Percentiles rank a stretch among this genome's conserved stretches.
Conservation (phyloP, 2,329 filamentous ascomycete genomes). For the Calonectria leucothoes region DNA sequence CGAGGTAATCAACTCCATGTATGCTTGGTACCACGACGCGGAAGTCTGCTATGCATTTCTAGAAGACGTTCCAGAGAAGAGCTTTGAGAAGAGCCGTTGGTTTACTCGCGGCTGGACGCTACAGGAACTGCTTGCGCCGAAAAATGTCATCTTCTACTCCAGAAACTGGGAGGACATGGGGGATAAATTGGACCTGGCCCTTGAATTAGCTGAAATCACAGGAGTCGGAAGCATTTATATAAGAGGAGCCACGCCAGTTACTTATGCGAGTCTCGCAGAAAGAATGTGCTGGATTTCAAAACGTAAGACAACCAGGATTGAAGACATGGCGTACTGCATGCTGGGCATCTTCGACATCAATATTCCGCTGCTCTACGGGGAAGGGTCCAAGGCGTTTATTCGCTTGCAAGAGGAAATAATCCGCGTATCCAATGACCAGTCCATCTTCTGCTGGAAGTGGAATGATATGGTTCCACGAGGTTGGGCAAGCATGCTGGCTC, state of each 20-base stretch:
- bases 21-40: background rate
- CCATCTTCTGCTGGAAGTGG: background rate
- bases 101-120: conserved; percentile 2
- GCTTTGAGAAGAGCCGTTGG: background rate
- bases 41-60: background rate
- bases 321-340: conserved; percentile 35
- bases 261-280: background rate
- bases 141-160: background rate
- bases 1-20: background rate
- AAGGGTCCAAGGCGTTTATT: conserved; percentile 28
- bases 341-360: conserved; percentile 33
- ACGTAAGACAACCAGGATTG: conserved; percentile 22
- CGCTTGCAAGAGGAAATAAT: conserved; percentile 24
- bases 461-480: background rate
- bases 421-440: background rate
- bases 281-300: conserved; percentile 27
- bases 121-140: background rate
- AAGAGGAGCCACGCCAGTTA: background rate
- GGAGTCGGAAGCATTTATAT: background rate
- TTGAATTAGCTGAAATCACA: background rate
- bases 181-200: background rate
- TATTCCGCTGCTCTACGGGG: conserved; percentile 35
- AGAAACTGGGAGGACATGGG: background rate
- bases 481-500: background rate
- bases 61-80: background rate